Evolutionary conservation across 1,139 yeast genomes (phyloP), one percentile per base, ranked within the genome.

Genomic region (Diutina ranongensis): DNA sequence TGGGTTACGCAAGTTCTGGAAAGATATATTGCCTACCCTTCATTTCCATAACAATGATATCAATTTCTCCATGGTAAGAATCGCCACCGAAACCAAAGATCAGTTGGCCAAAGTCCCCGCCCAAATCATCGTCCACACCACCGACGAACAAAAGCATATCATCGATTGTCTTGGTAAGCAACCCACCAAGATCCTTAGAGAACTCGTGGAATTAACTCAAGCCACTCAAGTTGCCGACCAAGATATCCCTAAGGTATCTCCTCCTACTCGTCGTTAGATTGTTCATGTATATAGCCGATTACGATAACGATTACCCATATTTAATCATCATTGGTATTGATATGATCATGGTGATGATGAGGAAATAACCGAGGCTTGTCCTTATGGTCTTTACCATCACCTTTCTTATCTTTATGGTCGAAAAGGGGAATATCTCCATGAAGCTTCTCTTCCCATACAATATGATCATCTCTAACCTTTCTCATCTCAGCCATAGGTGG

Each of bases 31-130:
- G 49, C 95, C 94, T 19, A 78, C 87, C 13, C 68, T 88, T 49
- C 83, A 80, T 58, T 88, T 84, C 62, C 89, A 86, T 65, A 88
- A 88, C 61, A 92, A 92, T 28, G 66, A 68, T 40, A 58, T 84
- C 32, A 73, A 77, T 33, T 78, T 86, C 49, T 70, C 76, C 27
- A 83, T 87, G 42, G 65, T 72, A 25, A 69, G 85, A 52, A 68
- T 82, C 41, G 63, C 65, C 32, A 71, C 77, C 47, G 61, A 60
- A 25, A 64, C 62, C 45, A 65, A 63, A 48, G 58, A 56, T 45
- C 64, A 69, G 34, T 71, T 71, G 33, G 67, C 64, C 41, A 60
- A 65, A 44, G 68, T 76, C 49, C 84, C 84, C 1, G 71, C 77
- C 19, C 62, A 59, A 48, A 56, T 71, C 31, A 56, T 62, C 18